Evolutionary conservation across 768 basidiomycete genomes (phyloP).

Genomic region (Fibroporia radiculosa): DNA sequence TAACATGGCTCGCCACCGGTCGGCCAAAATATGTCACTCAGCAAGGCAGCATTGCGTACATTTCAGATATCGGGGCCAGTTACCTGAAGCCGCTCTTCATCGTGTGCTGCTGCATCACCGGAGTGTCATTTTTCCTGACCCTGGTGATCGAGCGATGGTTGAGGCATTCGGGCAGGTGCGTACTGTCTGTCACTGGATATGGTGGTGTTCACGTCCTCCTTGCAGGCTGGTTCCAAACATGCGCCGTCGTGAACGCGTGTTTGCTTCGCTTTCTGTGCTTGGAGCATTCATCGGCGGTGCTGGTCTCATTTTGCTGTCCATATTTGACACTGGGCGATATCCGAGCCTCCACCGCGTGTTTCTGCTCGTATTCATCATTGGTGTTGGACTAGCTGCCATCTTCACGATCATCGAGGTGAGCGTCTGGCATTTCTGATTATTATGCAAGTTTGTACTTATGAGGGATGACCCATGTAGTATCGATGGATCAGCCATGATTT

Average conservation of each 20-base stretch:
- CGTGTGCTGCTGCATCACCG: conserved; percentile 55
- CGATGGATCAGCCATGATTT: conserved; percentile 60
- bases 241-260: conserved; percentile 46
- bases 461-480: conserved; percentile 36
- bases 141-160: conserved; percentile 56
- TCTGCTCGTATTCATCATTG: conserved; percentile 65
- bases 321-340: conserved; percentile 61
- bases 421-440: not conserved
- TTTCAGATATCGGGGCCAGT: conserved; percentile 72
- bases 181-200: conserved; percentile 3
- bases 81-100: conserved; percentile 72
- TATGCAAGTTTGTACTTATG: not conserved
- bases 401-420: conserved; percentile 65
- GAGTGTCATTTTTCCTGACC: conserved; percentile 50
- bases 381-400: conserved; percentile 63
- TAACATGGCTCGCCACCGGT: conserved; percentile 65
- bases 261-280: conserved; percentile 50
- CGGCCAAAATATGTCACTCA: conserved; percentile 50
- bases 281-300: conserved; percentile 54
- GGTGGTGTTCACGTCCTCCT: not conserved
- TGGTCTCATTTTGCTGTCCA: conserved; percentile 61
- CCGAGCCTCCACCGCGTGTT: conserved; percentile 47
- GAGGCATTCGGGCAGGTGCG: conserved; percentile 54
- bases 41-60: conserved; percentile 57
- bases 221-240: conserved; percentile 51